Conservation (phyloP, 2,329 filamentous ascomycete genomes). For the Metarhizium humberi region DNA sequence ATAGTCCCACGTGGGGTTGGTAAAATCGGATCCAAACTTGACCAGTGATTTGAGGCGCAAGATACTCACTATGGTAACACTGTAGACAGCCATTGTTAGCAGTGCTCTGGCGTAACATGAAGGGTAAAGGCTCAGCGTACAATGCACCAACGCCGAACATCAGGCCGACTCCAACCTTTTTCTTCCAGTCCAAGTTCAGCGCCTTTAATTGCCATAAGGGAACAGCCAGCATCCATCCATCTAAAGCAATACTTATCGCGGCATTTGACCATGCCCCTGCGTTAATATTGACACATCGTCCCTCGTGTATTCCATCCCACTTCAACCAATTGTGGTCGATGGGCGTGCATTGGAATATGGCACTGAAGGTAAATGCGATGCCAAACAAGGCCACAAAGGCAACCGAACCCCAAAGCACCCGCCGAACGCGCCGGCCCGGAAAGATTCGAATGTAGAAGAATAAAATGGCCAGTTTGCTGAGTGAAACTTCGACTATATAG, state of each 20-base stretch:
- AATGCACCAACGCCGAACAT: conserved; percentile 44
- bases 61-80: conserved; percentile 28
- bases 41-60: conserved; percentile 25
- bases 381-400: conserved; percentile 29
- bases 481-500: conserved; percentile 36
- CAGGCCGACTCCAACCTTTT: conserved; percentile 37
- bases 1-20: conserved; percentile 26
- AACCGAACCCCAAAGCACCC: conserved; percentile 33
- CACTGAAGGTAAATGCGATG: conserved; percentile 30
- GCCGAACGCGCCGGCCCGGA: conserved; percentile 26
- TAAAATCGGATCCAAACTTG: conserved; percentile 16
- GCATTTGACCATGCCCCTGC: conserved; percentile 41
- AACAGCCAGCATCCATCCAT: conserved; percentile 41
- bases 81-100: conserved; percentile 10
- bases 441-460: conserved; percentile 49
- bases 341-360: conserved; percentile 41
- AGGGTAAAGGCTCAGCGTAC: conserved; percentile 17
- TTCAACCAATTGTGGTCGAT: conserved; percentile 41
- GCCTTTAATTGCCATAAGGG: conserved; percentile 35
- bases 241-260: conserved; percentile 40
- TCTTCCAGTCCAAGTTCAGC: conserved; percentile 35
- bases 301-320: conserved; percentile 39
- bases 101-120: no score
- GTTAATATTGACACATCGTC: conserved; percentile 40
- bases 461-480: conserved; percentile 42